Base-by-base conservation (phyloP, 495 filamentous ascomycete species). In the Bacidia rubella region DNA sequence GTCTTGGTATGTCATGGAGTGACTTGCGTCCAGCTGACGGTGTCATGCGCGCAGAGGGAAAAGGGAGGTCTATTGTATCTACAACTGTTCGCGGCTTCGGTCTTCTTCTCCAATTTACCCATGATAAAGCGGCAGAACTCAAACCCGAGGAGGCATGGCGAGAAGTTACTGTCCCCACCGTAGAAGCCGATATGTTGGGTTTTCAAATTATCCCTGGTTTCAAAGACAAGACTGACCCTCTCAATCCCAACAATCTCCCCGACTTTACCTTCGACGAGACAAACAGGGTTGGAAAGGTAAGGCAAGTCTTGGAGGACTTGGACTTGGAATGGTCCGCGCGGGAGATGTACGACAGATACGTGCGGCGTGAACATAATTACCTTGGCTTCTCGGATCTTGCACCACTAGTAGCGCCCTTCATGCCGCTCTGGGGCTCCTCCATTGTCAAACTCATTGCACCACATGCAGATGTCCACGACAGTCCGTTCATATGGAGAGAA, bases 1-100 rank as follows among this genome's bases (percentile, higher is more conserved):
- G 66, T 4, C 52, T 67, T 29, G 65, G 63, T 3, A 68, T 67
- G 66, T 54, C 42, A 50, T 68, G 66, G 65, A 58, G 56, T 17
- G 54, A 57, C 1, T 61, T 66, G 26, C 56, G 60, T 23, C 66
- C 65, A 10, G 55, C 49, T 3, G 60, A 66, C 22, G 65, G 63
- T 2, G 57, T 56, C 12, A 47, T 67, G 43, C 29, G 62, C 47
- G 66, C 66, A 9, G 60, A 66, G 46, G 66, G 63, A 22, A 54
- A 59, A 22, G 64, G 58, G 25, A 56, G 61, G 12, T 57, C 52
- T 15, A 55, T 67, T 11, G 57, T 56, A 1, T 66, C 65, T 1
- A 65, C 61, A 9, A 49, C 53, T 17, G 47, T 54, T 1, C 53
- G 53, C 23, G 53, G 53, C 4, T 49, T 50, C 2, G 46, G 45